These are phyloP conservation scores for Trichoderma parareesei DNA, from an alignment of 495 filamentous ascomycete species.

Conservation along the genomic window DNA sequence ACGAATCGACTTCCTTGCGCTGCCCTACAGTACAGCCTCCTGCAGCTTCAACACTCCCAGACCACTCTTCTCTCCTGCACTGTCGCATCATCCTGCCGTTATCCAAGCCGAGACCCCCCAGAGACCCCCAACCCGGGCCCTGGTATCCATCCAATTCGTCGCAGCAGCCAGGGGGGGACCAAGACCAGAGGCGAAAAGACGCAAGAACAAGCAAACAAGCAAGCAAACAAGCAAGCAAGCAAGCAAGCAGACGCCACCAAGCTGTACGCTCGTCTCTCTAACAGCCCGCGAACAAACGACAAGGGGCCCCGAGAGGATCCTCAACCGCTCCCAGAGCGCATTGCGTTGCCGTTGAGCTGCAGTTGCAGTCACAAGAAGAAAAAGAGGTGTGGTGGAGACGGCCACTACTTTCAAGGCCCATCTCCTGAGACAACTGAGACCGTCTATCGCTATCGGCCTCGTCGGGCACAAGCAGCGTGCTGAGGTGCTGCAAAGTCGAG, in stretches of 20 bases:
- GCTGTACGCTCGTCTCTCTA: no score
- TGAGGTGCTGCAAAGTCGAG: background rate
- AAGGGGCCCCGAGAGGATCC: background rate
- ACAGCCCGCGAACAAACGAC: background rate
- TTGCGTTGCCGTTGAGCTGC: background rate
- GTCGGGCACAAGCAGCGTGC: background rate
- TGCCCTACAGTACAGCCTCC: background rate
- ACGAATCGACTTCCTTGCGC: background rate
- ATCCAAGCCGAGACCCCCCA: background rate
- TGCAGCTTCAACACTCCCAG: background rate
- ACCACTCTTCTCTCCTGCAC: background rate
- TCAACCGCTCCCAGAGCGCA: background rate
- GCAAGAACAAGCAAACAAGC: background rate
- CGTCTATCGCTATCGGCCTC: background rate
- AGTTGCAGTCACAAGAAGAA: background rate
- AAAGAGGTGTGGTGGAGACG: constrained; percentile 7
- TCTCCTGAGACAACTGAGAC: constrained; percentile 7
- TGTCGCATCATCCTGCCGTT: background rate
- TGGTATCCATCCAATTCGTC: constrained; percentile 9
- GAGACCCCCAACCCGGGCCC: background rate
- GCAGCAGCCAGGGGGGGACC: background rate
- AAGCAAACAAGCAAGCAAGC: no score
- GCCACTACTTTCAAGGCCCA: background rate
- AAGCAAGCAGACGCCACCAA: no score
- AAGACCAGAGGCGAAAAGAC: background rate